Percentiles rank a stretch among this genome's conserved stretches.
These are phyloP conservation scores for Erythrophleum ivorense DNA, from an alignment of 331 rosid genomes.

Conservation along the genomic window DNA sequence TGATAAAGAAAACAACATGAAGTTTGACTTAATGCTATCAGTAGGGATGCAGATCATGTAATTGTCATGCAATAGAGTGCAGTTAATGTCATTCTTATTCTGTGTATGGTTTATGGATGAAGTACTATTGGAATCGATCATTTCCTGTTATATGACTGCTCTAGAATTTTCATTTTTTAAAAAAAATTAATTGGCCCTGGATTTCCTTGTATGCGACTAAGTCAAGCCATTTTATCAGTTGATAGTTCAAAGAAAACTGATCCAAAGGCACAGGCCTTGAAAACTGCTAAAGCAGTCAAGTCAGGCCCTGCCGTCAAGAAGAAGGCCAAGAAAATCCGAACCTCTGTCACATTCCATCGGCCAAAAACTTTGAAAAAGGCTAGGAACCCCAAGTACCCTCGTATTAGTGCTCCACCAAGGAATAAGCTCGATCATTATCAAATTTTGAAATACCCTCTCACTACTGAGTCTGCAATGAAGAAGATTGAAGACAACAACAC, in stretches of 20 bases:
- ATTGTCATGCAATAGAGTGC: constrained; percentile 2
- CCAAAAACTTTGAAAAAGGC: constrained; percentile 73
- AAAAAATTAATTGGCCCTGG: neutral
- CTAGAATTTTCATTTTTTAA: neutral
- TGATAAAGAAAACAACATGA: neutral
- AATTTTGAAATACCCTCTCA: constrained; percentile 74
- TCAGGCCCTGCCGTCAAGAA: constrained; percentile 66
- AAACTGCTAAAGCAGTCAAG: constrained; percentile 79
- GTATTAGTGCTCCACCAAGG: constrained; percentile 83
- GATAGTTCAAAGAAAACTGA: constrained; percentile 67
- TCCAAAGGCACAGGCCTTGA: constrained; percentile 85
- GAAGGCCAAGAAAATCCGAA: constrained; percentile 75
- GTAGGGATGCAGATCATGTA: neutral
- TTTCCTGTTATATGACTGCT: neutral
- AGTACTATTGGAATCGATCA: neutral
- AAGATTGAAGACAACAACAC: constrained; percentile 86
- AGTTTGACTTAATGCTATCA: neutral
- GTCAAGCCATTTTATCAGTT: constrained; percentile 39
- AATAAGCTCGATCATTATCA: constrained; percentile 82
- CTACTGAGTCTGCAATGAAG: constrained; percentile 83
- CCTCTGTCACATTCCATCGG: constrained; percentile 75
- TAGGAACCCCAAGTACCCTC: constrained; percentile 85
- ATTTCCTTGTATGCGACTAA: neutral
- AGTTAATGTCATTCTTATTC: neutral
- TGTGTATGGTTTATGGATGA: neutral